Percentiles rank a stretch among this genome's conserved stretches.
These are phyloP conservation scores for Candida suzukii DNA, from an alignment of 805 yeast species.

Conservation along the genomic window DNA sequence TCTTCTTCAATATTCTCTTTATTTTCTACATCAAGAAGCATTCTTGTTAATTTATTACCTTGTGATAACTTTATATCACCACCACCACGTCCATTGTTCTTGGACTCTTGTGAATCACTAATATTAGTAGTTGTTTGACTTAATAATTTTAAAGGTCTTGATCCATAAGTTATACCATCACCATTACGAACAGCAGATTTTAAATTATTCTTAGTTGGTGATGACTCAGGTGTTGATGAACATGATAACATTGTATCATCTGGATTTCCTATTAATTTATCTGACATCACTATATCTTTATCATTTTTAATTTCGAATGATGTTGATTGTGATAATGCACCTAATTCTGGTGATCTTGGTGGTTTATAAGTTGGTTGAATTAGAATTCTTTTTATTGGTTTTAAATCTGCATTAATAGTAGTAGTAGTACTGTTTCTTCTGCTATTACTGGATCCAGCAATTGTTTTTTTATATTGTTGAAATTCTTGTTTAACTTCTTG, in stretches of 20 bases:
- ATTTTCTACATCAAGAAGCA: conserved; percentile 56
- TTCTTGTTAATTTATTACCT: conserved; percentile 97
- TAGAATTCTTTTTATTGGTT: no score
- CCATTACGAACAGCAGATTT: no score
- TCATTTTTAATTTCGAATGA: background rate
- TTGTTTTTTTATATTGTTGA: no score
- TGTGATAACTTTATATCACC: no score
- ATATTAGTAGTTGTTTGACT: background rate
- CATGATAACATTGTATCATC: conserved; percentile 1
- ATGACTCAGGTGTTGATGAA: background rate
- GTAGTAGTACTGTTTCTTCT: no score
- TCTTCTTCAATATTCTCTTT: conserved; percentile 6
- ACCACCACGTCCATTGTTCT: no score
- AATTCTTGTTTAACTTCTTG: no score
- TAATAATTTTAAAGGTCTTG: background rate
- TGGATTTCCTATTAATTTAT: background rate
- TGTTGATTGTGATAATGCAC: background rate
- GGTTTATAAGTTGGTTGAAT: no score
- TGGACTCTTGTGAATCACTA: no score
- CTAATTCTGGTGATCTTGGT: background rate
- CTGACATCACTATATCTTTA: background rate
- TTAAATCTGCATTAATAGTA: no score
- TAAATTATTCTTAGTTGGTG: background rate
- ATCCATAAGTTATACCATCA: background rate
- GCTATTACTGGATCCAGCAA: no score